phyloP scores from a whole-genome alignment of 495 filamentous ascomycete genomes.

The Oidiodendron maius region DNA sequence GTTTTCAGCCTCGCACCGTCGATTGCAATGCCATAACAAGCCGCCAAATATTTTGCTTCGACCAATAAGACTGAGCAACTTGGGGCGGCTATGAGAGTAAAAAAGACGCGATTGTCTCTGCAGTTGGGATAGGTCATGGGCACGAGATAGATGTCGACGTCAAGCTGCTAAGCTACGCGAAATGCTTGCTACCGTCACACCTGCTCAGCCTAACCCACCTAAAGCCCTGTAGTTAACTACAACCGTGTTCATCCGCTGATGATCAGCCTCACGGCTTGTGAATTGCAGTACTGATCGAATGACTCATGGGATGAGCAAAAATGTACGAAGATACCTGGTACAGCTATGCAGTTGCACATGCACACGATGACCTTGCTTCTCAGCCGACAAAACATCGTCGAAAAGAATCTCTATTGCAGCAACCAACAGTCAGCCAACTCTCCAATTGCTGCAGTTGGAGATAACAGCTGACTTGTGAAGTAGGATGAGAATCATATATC shows the following conservation, averaged over 20 bases:
- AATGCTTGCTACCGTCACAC: too few species aligned
- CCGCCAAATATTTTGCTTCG: too few species aligned
- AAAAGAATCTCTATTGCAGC: conserved; percentile 60
- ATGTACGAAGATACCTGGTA: conserved; percentile 80
- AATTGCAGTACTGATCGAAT: too few species aligned
- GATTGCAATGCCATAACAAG: conserved; percentile 9
- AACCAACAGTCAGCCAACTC: conserved; percentile 57
- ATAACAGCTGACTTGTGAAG: conserved; percentile 30
- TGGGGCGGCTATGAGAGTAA: too few species aligned
- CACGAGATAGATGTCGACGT: too few species aligned
- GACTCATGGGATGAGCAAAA: not conserved
- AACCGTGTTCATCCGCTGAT: not conserved
- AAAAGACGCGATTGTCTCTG: too few species aligned
- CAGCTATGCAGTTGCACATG: conserved; percentile 53
- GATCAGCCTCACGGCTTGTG: conserved; percentile 4
- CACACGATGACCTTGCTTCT: conserved; percentile 31
- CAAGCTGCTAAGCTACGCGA: too few species aligned
- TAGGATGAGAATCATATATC: conserved; percentile 32
- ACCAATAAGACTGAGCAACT: too few species aligned
- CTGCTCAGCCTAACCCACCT: too few species aligned
- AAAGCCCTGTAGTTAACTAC: too few species aligned
- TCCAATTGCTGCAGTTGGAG: conserved; percentile 16
- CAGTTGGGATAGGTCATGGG: too few species aligned
- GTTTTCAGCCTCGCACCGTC: conserved; percentile 17
- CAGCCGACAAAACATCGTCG: conserved; percentile 46